These are phyloP conservation scores for Blastobotrys terrestris DNA, from an alignment of 805 yeast species.

Conservation along the genomic window DNA sequence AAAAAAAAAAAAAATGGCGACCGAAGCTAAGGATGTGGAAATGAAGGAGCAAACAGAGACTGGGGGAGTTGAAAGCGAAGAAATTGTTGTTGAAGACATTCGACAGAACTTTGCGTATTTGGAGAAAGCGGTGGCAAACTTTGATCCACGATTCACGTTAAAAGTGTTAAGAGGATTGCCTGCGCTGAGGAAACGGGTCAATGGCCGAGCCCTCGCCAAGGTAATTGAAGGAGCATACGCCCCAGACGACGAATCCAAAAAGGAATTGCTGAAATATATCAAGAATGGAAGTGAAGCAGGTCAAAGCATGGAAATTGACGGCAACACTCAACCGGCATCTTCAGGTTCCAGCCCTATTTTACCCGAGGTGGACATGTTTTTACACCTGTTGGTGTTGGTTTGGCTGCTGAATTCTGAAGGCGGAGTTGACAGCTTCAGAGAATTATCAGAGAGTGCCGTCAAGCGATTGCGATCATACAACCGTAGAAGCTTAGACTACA, in stretches of 20 bases:
- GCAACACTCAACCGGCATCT: constrained; percentile 7
- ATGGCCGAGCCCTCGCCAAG: constrained; percentile 46
- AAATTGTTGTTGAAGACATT: constrained; percentile 25
- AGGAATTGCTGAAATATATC: constrained; percentile 36
- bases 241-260: constrained; percentile 33
- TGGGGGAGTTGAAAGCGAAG: background rate
- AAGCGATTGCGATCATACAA: constrained; percentile 51
- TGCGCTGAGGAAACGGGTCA: constrained; percentile 59
- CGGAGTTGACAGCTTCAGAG: constrained; percentile 39
- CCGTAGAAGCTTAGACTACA: constrained; percentile 76
- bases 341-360: constrained; percentile 35
- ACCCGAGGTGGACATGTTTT: constrained; percentile 76
- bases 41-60: background rate
- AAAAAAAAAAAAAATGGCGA: background rate
- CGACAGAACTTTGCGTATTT: constrained; percentile 40
- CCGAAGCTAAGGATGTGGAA: background rate
- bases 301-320: constrained; percentile 15
- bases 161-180: constrained; percentile 82
- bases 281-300: constrained; percentile 24
- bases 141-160: constrained; percentile 83
- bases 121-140: constrained; percentile 57
- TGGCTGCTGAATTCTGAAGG: constrained; percentile 61
- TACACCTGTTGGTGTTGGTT: constrained; percentile 73
- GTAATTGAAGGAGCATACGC: constrained; percentile 55
- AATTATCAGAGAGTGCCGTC: constrained; percentile 31